Evolutionary conservation across 441 rosid genomes (phyloP), one percentile per base, ranked within the genome.

Genomic region (Syzygium syzygioides): DNA sequence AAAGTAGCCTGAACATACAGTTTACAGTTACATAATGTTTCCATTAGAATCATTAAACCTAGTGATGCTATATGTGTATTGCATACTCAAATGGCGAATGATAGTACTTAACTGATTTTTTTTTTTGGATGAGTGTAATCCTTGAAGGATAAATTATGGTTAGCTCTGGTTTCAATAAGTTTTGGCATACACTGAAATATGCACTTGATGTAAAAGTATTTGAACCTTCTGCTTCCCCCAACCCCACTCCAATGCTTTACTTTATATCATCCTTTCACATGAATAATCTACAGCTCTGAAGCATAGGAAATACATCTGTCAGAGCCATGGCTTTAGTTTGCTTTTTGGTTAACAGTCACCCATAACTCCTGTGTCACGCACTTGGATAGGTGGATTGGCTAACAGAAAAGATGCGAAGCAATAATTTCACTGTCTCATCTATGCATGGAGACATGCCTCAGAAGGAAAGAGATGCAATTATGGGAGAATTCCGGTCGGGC

Each of bases 361-460:
- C 41, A 41, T 76, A 76, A 76, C 83, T 76, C 10, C 48, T 1
- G 3, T 20, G 10, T 76, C 18, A 3, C 2, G 0, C 50, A 30
- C 48, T 91, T 54, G 88, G 85, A 80, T 90, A 97, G 99, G 99
- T 98, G 92, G 99, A 98, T 92, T 98, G 99, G 99, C 93, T 98
- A 25, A 96, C 98, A 76, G 99, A 95, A 94, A 98, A 95, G 91
- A 96, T 98, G 99, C 96, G 98, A 41, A 94, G 91, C 91, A 91
- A 93, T 92, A 96, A 98, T 93, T 96, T 98, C 88, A 95, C 99
- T 0, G 99, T 96, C 88, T 98, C 99, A 60, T 94, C 99, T 90
- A 98, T 98, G 99, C 99, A 98, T 79, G 99, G 99, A 6, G 99
- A 98, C 93, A 96, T 98, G 99, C 99, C 99, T 87, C 99, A 96